A percentile compares a stretch with the other conserved stretches of the same genome.
These are phyloP conservation scores for Trichoderma gracile DNA, from an alignment of 2,329 filamentous ascomycete species.

Conservation along the genomic window DNA sequence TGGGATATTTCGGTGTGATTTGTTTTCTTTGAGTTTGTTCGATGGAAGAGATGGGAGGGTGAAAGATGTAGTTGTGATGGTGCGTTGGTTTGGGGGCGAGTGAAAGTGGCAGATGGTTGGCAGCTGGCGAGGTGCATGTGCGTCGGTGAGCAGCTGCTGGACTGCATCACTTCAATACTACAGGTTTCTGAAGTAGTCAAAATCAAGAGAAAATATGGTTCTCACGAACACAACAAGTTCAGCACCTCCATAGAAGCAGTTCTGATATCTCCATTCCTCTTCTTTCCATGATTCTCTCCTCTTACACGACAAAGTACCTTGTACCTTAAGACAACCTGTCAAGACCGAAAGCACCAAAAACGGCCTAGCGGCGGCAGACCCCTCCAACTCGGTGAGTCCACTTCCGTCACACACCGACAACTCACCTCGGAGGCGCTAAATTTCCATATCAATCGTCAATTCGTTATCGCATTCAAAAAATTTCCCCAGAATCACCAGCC, in stretches of 20 bases:
- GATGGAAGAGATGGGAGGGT: no score
- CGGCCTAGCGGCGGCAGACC: not conserved
- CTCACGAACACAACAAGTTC: no score
- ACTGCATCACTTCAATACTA: not conserved
- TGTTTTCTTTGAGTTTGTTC: no score
- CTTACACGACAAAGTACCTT: not conserved
- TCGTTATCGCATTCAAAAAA: slow-evolving; percentile 34
- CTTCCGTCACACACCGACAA: slow-evolving; percentile 22
- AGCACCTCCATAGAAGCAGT: no score
- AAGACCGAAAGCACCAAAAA: not conserved
- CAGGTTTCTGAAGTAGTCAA: not conserved
- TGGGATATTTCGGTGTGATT: not conserved
- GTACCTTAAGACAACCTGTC: no score
- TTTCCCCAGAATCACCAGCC: slow-evolving; percentile 28
- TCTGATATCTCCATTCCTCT: no score
- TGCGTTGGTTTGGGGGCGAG: not conserved
- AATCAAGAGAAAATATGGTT: no score
- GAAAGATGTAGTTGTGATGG: no score
- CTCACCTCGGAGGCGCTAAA: slow-evolving; percentile 36
- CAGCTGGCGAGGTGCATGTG: not conserved
- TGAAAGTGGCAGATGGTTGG: not conserved
- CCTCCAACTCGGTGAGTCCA: not conserved
- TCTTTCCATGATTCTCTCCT: no score
- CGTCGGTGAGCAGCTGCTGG: not conserved
- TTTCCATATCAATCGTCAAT: slow-evolving; percentile 19